Evolutionary conservation across 345 rosid genomes (phyloP).

Genomic region (Pistacia vera): DNA sequence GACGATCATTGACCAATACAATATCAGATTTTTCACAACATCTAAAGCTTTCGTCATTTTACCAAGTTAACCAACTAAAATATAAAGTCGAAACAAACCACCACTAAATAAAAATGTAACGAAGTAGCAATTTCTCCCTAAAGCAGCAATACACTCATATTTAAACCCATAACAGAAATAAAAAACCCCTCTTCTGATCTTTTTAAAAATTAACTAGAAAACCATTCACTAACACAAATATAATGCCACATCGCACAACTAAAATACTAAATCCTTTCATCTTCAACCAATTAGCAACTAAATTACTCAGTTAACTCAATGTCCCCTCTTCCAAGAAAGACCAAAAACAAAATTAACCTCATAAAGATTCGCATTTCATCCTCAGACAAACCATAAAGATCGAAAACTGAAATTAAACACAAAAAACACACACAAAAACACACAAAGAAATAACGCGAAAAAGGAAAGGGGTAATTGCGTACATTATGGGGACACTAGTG

Average conservation of each 20-base stretch:
- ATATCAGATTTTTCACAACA: no score
- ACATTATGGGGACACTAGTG: constrained; percentile 96
- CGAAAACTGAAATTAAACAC: constrained; percentile 23
- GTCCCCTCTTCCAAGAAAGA: neutral
- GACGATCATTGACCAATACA: no score
- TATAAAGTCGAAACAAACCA: no score
- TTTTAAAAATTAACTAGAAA: neutral
- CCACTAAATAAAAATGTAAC: no score
- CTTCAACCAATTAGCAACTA: neutral
- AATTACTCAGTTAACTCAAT: neutral
- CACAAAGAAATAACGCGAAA: constrained; percentile 6
- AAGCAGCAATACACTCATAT: neutral
- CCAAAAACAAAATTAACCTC: neutral
- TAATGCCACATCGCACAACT: neutral
- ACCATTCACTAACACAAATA: neutral
- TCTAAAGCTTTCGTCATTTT: no score
- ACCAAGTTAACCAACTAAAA: no score
- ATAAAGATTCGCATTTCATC: neutral
- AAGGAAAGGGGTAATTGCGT: constrained; percentile 7
- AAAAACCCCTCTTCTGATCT: neutral
- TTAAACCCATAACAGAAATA: neutral
- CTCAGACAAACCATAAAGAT: constrained; percentile 16
- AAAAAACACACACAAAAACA: no score
- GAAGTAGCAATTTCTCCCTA: no score
- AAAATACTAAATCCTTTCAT: neutral